Percentiles rank a stretch among this genome's conserved stretches.
Conservation (phyloP, 2,329 filamentous ascomycete genomes). For the Trichoderma hamatum region DNA sequence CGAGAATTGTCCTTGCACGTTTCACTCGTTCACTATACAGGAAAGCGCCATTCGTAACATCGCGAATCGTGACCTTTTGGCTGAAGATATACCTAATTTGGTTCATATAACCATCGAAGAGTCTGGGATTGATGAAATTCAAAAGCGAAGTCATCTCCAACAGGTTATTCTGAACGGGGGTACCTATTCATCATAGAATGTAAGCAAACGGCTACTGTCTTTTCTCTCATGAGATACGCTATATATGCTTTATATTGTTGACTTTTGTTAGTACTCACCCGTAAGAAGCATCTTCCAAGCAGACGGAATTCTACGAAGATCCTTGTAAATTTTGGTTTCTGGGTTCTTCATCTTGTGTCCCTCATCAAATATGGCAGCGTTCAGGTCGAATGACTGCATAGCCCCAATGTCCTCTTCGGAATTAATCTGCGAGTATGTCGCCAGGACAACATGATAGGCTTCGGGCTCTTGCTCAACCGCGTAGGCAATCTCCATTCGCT, state of each 20-base stretch:
- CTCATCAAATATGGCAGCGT: slow-evolving; percentile 81
- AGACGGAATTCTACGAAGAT: slow-evolving; percentile 75
- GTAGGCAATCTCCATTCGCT: slow-evolving; percentile 69
- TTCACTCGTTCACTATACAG: slow-evolving; percentile 85
- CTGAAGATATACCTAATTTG: slow-evolving; percentile 87
- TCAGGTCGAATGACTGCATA: slow-evolving; percentile 52
- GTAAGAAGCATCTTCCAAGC: slow-evolving; percentile 81
- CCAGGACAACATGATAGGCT: slow-evolving; percentile 65
- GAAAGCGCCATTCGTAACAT: slow-evolving; percentile 78
- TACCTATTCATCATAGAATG: slow-evolving; percentile 60
- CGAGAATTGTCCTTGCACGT: slow-evolving; percentile 86
- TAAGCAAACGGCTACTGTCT: slow-evolving; percentile 29
- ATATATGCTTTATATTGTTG: not conserved
- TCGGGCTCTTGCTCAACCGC: slow-evolving; percentile 65
- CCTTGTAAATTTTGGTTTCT: slow-evolving; percentile 77
- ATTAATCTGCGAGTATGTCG: slow-evolving; percentile 63
- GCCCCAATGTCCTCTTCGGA: slow-evolving; percentile 54
- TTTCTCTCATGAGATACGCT: not conserved
- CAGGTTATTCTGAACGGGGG: slow-evolving; percentile 91
- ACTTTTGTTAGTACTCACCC: slow-evolving; percentile 32
- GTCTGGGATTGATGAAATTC: slow-evolving; percentile 86
- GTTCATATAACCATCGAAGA: slow-evolving; percentile 78
- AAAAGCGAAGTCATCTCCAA: slow-evolving; percentile 88
- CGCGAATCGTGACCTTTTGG: slow-evolving; percentile 83
- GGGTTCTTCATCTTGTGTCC: slow-evolving; percentile 92